These are phyloP conservation scores for Laetiporus sulphureus DNA, from an alignment of 1,284 basidiomycete species.

Conservation along the genomic window DNA sequence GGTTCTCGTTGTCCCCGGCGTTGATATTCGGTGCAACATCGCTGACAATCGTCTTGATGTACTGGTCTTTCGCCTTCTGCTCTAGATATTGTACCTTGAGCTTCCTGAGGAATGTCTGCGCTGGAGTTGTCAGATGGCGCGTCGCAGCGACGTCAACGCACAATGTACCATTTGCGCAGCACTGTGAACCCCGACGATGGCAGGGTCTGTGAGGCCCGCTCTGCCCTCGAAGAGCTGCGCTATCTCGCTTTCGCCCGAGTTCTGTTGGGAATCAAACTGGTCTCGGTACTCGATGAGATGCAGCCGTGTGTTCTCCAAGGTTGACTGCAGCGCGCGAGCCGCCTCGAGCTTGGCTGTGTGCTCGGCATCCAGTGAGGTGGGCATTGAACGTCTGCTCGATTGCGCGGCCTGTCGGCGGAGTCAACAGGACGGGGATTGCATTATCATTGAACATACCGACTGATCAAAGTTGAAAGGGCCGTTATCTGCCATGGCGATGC, in stretches of 20 bases:
- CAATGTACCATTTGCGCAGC: conserved; percentile 20
- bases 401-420: too few relatives aligned
- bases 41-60: conserved; percentile 77
- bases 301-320: conserved; percentile 14
- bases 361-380: conserved; percentile 3
- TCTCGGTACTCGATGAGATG: conserved; percentile 17
- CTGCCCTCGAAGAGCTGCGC: conserved; percentile 14
- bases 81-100: conserved; percentile 84
- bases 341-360: conserved; percentile 17
- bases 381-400: too few relatives aligned
- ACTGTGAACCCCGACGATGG: conserved; percentile 18
- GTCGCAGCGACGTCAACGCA: too few relatives aligned
- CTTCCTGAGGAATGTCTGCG: conserved; percentile 72
- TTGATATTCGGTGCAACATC: conserved; percentile 73
- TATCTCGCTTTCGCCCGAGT: conserved; percentile 11
- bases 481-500: too few relatives aligned
- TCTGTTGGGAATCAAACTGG: conserved; percentile 18
- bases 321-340: conserved; percentile 15
- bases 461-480: too few relatives aligned
- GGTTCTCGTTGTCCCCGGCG: conserved; percentile 65
- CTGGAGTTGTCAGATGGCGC: neutral
- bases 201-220: conserved; percentile 18
- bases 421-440: too few relatives aligned
- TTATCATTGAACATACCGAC: too few relatives aligned
- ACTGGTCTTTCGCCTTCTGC: conserved; percentile 82